Base-by-base conservation (phyloP, 768 basidiomycete genomes). In the Mycena floridula region DNA sequence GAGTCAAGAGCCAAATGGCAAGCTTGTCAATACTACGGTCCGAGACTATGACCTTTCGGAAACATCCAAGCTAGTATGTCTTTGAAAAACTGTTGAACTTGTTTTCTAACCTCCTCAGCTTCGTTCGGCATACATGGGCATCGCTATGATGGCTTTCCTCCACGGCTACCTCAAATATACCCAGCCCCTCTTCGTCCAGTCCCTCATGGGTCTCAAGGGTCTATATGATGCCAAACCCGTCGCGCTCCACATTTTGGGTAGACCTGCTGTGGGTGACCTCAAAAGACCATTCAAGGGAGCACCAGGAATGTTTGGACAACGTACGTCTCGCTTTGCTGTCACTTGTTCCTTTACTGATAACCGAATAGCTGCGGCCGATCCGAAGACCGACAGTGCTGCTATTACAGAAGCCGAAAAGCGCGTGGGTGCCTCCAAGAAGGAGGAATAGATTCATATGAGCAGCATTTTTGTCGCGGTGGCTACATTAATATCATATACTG, bases 101-200 rank as follows among this genome's bases (percentile, higher is more conserved):
- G 18, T 25, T 27, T 5, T 30, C 16, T 13, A 30, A 12, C 28
- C 23, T 20, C 24, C 39, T 23, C 44, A 84, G 81, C 73, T 87
- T 47, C 81, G 80, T 30, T 68, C 73, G n/a, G 77, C 70, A 7
- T 87, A 76, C 64, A 76, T 80, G 64, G 84, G 85, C 50, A 63
- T 91, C 56, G 85, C 81, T 40, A 89, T 91, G 84, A 93, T 94
- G 87, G 74, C 59, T 47, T 85, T 93, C 74, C 81, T 97, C 72
- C 95, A 99, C 69, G 49, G 86, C 42, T 98, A 97, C 77, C 72
- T 98, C 69, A 81, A 88, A 61, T 97, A 89, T 77, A 94, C 92
- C 6, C 94, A 95, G 59, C 95, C 95, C 6, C 79, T 98, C 52
- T 95, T 97, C 68, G 86, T 97, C 52, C 95, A 97, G 63, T 79